Evolutionary conservation across 805 yeast genomes (phyloP).

Genomic region (Novakomyces olei): DNA sequence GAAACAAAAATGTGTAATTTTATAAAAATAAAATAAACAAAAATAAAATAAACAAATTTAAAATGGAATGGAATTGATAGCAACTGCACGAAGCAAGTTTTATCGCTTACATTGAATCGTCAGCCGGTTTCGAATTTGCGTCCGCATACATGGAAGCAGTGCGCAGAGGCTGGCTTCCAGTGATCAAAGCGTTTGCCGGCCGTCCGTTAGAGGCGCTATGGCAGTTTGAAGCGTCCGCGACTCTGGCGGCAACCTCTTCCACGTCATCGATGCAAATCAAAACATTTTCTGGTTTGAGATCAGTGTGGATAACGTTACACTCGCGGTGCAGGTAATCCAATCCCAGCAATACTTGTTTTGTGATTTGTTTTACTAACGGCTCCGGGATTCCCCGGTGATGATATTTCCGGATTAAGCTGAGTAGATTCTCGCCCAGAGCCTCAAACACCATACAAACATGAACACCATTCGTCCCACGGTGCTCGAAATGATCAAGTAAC

Average conservation of each 20-base stretch:
- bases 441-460: slow-evolving; percentile 97
- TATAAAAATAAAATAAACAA: no score
- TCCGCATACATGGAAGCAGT: no score
- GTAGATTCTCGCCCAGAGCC: slow-evolving; percentile 78
- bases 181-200: slow-evolving; percentile 49
- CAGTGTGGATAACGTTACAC: slow-evolving; percentile 57
- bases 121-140: no score
- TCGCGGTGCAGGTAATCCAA: slow-evolving; percentile 49
- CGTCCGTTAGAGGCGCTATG: slow-evolving; percentile 15
- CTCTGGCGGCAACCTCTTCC: slow-evolving; percentile 44
- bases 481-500: slow-evolving; percentile 63
- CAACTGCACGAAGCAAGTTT: no score
- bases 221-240: slow-evolving; percentile 3
- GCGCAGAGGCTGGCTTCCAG: slow-evolving; percentile 86
- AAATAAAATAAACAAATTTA: no score
- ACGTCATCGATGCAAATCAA: slow-evolving; percentile 66
- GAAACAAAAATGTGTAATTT: no score
- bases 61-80: no score
- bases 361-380: slow-evolving; percentile 54
- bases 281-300: slow-evolving; percentile 53
- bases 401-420: slow-evolving; percentile 62
- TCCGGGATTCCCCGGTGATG: slow-evolving; percentile 62
- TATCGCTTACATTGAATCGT: no score
- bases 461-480: slow-evolving; percentile 72
- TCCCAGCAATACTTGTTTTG: slow-evolving; percentile 54